Conservation (phyloP, 169 alveolate genomes). For the Plasmodium gonderi region DNA sequence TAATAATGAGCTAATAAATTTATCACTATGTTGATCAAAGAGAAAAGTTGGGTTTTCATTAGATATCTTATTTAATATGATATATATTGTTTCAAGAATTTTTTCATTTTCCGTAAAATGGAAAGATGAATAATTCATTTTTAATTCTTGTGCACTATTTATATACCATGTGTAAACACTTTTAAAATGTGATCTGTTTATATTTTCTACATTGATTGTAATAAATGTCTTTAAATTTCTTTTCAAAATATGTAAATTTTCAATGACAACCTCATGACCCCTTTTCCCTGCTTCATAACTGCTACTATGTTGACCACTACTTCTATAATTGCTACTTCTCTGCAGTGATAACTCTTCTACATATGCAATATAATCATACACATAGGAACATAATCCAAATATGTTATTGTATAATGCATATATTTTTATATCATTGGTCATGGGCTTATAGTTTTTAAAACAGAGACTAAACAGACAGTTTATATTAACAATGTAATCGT, state of each 20-base stretch:
- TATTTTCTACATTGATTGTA: background rate
- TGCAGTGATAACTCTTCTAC: background rate
- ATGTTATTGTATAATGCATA: conserved; percentile 45
- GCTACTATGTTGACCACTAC: background rate
- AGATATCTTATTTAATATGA: conserved; percentile 35
- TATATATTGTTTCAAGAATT: conserved; percentile 31
- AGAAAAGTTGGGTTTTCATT: conserved; percentile 11
- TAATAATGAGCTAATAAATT: background rate
- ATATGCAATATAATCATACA: conserved; percentile 18
- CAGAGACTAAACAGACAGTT: conserved; percentile 37
- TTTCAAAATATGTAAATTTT: conserved; percentile 2
- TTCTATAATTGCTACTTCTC: background rate
- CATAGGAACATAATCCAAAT: conserved; percentile 40
- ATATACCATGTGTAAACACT: background rate
- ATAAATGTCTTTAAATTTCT: background rate
- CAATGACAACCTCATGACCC: background rate
- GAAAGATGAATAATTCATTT: conserved; percentile 27
- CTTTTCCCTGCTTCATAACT: background rate
- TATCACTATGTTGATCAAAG: background rate
- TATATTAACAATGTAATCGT: conserved; percentile 3
- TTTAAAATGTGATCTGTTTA: conserved; percentile 6
- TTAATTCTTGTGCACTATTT: background rate
- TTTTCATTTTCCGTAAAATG: conserved; percentile 19
- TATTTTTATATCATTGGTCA: conserved; percentile 18
- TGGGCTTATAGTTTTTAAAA: conserved; percentile 7